phyloP scores from a whole-genome alignment of 768 basidiomycete genomes.

The Kwoniella sp. region DNA sequence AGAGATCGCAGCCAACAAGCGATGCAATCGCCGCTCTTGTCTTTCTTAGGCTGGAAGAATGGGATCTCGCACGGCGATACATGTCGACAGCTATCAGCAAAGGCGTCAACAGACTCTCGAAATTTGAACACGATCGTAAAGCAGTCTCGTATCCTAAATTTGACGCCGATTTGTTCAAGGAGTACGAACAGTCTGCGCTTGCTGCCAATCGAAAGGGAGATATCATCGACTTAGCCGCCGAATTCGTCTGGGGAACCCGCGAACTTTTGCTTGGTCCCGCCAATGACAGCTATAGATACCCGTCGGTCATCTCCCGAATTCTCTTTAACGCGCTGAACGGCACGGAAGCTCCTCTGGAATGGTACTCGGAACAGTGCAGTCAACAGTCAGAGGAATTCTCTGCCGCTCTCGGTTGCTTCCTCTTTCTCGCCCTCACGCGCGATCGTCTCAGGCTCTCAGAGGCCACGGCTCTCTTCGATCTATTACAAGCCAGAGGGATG shows the following conservation, averaged over 20 bases:
- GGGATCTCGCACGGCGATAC: slow-evolving; percentile 5
- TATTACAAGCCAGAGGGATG: slow-evolving; percentile 9
- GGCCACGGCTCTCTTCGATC: slow-evolving; percentile 17
- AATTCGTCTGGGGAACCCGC: neutral
- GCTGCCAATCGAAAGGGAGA: slow-evolving; percentile 7
- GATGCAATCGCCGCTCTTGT: slow-evolving; percentile 14
- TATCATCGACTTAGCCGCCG: slow-evolving; percentile 18
- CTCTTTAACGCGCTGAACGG: slow-evolving; percentile 8
- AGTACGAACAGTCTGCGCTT: slow-evolving; percentile 8
- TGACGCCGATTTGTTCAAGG: slow-evolving; percentile 11
- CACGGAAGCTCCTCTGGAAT: slow-evolving; percentile 9
- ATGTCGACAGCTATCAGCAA: slow-evolving; percentile 11
- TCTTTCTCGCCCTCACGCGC: slow-evolving; percentile 19
- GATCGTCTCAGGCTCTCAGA: slow-evolving; percentile 5
- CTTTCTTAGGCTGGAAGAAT: slow-evolving; percentile 7
- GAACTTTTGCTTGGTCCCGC: slow-evolving; percentile 7
- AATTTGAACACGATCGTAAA: neutral
- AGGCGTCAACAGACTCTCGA: slow-evolving; percentile 7
- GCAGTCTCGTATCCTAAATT: slow-evolving; percentile 11
- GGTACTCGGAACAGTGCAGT: slow-evolving; percentile 15
- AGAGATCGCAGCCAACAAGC: neutral
- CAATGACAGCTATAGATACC: neutral
- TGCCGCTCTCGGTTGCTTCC: slow-evolving; percentile 10
- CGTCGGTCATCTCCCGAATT: slow-evolving; percentile 1
- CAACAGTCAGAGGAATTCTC: neutral